Percentiles rank a stretch among this genome's conserved stretches.
These are phyloP conservation scores for Colletotrichum abscissum DNA, from an alignment of 2,329 filamentous ascomycete genomes.

Conservation along the genomic window DNA sequence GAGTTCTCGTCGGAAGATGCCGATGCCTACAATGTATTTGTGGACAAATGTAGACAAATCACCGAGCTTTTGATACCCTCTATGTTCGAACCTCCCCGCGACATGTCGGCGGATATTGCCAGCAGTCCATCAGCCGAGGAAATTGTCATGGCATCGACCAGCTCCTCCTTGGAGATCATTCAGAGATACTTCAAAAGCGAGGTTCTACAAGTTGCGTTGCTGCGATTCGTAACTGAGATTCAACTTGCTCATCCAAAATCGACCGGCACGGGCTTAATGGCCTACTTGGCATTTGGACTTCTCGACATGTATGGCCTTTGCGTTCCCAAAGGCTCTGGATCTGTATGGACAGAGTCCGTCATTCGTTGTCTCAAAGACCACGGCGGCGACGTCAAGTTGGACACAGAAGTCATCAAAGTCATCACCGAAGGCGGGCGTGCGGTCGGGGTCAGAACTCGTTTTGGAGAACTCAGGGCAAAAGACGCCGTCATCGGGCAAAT, in stretches of 20 bases:
- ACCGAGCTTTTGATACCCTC: conserved; percentile 15
- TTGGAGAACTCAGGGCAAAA: background rate
- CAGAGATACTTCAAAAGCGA: background rate
- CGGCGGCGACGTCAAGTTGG: background rate
- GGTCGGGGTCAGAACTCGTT: background rate
- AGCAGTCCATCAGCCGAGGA: background rate
- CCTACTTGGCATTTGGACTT: conserved; percentile 11
- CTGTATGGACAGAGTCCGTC: background rate
- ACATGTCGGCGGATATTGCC: background rate
- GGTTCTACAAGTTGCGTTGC: background rate
- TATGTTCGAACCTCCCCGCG: conserved; percentile 2
- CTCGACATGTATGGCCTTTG: background rate
- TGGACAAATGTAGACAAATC: background rate
- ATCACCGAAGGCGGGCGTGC: background rate
- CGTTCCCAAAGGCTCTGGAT: background rate
- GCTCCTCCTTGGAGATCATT: background rate
- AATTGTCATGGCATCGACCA: background rate
- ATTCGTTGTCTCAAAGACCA: background rate
- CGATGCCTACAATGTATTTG: background rate
- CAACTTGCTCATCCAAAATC: conserved; percentile 5
- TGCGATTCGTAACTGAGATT: conserved; percentile 6
- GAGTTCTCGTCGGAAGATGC: background rate
- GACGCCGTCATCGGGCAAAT: background rate
- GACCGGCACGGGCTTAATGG: conserved; percentile 9
- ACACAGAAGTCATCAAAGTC: background rate